phyloP scores from a whole-genome alignment of 352 stramenopile genomes.

The Phytophthora boehmeriae region DNA sequence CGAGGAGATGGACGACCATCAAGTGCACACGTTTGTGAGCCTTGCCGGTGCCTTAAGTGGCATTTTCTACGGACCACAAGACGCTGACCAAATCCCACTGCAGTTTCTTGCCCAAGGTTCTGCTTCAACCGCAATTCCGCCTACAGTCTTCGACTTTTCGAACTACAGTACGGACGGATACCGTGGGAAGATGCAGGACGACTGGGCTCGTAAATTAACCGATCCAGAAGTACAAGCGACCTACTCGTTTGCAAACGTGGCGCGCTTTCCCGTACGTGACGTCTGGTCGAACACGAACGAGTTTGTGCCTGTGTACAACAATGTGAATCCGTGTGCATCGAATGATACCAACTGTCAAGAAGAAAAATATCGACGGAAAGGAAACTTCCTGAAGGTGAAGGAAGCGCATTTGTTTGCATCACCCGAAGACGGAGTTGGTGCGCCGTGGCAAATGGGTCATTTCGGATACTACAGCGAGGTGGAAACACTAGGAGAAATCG shows the following conservation, averaged over 20 bases:
- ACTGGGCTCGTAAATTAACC: slow-evolving; percentile 18
- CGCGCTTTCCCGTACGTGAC: slow-evolving; percentile 20
- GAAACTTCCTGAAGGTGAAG: slow-evolving; percentile 40
- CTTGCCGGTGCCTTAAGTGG: slow-evolving; percentile 40
- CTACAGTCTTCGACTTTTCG: slow-evolving; percentile 22
- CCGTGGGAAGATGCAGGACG: slow-evolving; percentile 28
- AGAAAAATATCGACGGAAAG: slow-evolving; percentile 30
- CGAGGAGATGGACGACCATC: slow-evolving; percentile 54
- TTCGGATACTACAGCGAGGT: slow-evolving; percentile 48
- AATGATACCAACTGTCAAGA: slow-evolving; percentile 17
- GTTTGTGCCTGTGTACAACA: slow-evolving; percentile 39
- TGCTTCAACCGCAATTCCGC: neutral
- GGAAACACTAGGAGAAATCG: slow-evolving; percentile 25
- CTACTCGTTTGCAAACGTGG: slow-evolving; percentile 27
- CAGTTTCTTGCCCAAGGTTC: neutral
- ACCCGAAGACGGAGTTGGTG: slow-evolving; percentile 34
- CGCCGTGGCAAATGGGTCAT: slow-evolving; percentile 46
- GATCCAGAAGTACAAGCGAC: slow-evolving; percentile 18
- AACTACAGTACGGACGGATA: slow-evolving; percentile 20
- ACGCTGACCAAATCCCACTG: neutral
- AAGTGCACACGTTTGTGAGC: slow-evolving; percentile 36
- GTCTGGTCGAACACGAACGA: slow-evolving; percentile 25
- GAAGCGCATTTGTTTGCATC: slow-evolving; percentile 57
- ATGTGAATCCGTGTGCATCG: slow-evolving; percentile 29
- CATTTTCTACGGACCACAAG: slow-evolving; percentile 45